These are phyloP conservation scores for Venturiaceae sp. DNA, from an alignment of 2,329 filamentous ascomycete genomes.

Conservation along the genomic window DNA sequence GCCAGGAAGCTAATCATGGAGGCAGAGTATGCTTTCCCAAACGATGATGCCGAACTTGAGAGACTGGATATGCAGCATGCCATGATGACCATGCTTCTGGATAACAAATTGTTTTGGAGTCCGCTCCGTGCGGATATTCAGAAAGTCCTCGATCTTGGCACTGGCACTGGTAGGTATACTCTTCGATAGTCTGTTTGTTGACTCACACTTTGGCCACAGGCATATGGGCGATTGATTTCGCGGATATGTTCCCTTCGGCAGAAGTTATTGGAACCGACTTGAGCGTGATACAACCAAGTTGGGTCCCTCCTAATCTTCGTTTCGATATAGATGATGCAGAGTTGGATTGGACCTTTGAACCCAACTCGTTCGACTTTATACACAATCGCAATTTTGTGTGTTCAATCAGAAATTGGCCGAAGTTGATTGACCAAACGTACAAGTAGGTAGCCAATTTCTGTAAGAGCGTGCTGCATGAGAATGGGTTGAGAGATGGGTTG, in stretches of 20 bases:
- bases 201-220: constrained; percentile 11
- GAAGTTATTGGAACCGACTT: constrained; percentile 24
- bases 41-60: constrained; percentile 31
- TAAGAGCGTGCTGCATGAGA: background rate
- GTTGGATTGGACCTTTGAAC: constrained; percentile 43
- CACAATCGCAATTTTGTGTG: constrained; percentile 40
- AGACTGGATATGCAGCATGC: constrained; percentile 31
- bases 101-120: constrained; percentile 34
- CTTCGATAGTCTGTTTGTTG: background rate
- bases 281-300: constrained; percentile 26
- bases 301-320: constrained; percentile 49
- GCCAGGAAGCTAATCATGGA: background rate
- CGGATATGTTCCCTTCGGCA: constrained; percentile 22
- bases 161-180: background rate
- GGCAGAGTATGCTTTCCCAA: constrained; percentile 30
- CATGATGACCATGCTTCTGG: constrained; percentile 7
- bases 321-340: constrained; percentile 56
- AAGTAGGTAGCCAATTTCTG: constrained; percentile 16
- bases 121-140: constrained; percentile 33
- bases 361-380: constrained; percentile 45
- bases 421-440: constrained; percentile 39
- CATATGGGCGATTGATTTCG: constrained; percentile 28
- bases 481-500: background rate
- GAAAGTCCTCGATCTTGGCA: constrained; percentile 25
- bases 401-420: constrained; percentile 43